phyloP scores from a whole-genome alignment of 345 rosid species.

The Noccaea bulbosa region DNA sequence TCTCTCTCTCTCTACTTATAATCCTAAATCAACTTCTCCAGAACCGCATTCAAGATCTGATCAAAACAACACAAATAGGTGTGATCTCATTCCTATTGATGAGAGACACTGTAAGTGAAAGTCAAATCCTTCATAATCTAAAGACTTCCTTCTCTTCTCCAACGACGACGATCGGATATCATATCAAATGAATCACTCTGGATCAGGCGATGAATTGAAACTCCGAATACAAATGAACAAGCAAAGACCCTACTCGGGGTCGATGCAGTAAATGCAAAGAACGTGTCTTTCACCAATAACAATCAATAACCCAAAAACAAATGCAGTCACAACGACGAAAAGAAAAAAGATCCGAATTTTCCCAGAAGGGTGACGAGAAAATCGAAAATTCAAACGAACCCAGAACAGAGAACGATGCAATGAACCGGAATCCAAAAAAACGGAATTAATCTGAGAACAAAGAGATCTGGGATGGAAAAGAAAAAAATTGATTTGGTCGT shows the following conservation, averaged over 20 bases:
- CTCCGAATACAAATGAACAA: constrained; percentile 10
- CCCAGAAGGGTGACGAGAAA: constrained; percentile 2
- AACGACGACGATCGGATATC: constrained; percentile 7
- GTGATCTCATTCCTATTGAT: constrained; percentile 35
- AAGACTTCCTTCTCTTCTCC: constrained; percentile 26
- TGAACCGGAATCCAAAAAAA: constrained; percentile 21
- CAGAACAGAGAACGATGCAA: constrained; percentile 31
- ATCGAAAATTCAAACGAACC: constrained; percentile 26
- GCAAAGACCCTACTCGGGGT: constrained; percentile 26
- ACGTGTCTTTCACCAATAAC: constrained; percentile 22
- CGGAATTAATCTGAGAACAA: constrained; percentile 4
- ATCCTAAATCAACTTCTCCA: constrained; percentile 33
- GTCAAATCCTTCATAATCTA: constrained; percentile 31
- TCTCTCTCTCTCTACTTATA: constrained; percentile 11
- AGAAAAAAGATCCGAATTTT: not conserved
- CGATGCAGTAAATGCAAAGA: constrained; percentile 6
- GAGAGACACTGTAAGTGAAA: constrained; percentile 30
- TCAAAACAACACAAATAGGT: constrained; percentile 17
- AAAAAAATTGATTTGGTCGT: not conserved
- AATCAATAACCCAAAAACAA: not conserved
- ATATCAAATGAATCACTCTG: not conserved
- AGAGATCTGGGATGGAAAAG: constrained; percentile 23
- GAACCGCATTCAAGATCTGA: constrained; percentile 46
- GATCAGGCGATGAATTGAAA: constrained; percentile 12
- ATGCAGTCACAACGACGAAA: not conserved